Conservation (phyloP, 2,329 filamentous ascomycete species). For the Cladobotryum mycophilum region DNA sequence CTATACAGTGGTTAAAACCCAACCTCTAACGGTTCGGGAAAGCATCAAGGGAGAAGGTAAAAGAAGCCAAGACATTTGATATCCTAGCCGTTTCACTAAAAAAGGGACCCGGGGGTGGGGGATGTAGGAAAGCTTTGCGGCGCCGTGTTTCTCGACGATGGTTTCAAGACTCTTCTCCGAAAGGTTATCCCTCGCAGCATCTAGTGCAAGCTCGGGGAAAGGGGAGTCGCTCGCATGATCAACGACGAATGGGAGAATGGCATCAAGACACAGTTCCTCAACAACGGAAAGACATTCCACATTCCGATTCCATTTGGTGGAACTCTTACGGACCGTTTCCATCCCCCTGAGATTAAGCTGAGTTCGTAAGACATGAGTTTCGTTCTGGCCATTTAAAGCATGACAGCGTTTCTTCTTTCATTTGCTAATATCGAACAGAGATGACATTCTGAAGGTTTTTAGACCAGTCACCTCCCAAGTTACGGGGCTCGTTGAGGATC, state of each 20-base stretch:
- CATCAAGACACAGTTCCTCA: constrained; percentile 21
- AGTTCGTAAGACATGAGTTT: too few relatives aligned
- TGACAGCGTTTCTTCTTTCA: too few relatives aligned
- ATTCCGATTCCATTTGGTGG: constrained; percentile 15
- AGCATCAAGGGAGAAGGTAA: constrained; percentile 26
- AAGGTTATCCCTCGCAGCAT: constrained; percentile 7
- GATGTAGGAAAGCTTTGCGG: constrained; percentile 35
- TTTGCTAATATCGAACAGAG: constrained; percentile 8
- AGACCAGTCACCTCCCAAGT: constrained; percentile 18
- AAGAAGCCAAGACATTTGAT: too few relatives aligned
- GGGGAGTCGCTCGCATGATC: constrained; percentile 14
- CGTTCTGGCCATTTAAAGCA: too few relatives aligned
- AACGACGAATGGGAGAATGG: constrained; percentile 24
- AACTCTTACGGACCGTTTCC: background rate
- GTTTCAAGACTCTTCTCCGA: constrained; percentile 26
- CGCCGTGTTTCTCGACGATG: constrained; percentile 34
- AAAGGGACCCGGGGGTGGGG: too few relatives aligned
- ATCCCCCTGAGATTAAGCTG: background rate
- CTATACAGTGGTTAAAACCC: constrained; percentile 21
- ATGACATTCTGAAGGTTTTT: constrained; percentile 21
- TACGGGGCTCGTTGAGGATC: constrained; percentile 17
- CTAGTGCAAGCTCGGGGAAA: constrained; percentile 8
- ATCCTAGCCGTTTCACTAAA: too few relatives aligned
- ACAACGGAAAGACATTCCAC: constrained; percentile 11
- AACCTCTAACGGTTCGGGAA: constrained; percentile 28